Evolutionary conservation across 495 filamentous ascomycete genomes (phyloP), one percentile per base, ranked within the genome.

Genomic region (Penicillium samsonianum): DNA sequence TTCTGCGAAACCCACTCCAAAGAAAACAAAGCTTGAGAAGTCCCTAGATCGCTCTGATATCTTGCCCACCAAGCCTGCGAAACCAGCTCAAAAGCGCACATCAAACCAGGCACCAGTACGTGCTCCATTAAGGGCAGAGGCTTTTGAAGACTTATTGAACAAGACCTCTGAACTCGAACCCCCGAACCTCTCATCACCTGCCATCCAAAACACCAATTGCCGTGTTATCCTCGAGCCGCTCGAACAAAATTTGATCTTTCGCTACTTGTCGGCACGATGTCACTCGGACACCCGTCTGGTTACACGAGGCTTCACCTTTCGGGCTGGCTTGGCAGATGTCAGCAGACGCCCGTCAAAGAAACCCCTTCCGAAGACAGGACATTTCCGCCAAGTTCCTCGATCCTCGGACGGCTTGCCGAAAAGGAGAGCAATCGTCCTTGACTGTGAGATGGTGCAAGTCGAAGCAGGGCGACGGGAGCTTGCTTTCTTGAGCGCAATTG

Each of bases 401-500:
- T 30, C 28, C 25, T 38, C 47, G 1, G 44, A 30, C 46, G 28
- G 53, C n/a, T 22, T 23, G 8, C 17, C 31, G 20, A 55, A 26
- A n/a, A 37, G 31, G 28, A 30, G 59, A 16, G 70, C 67, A 1
- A 58, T 75, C 9, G 72, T 58, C 0, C 57, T 73, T 19, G 72
- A 73, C 47, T 73, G 70, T 47, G 72, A 75, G 41, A 72, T 72
- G 72, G 70, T 73, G 4, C 53, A 58, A 22, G 52, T 67, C 0
- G n/a, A 25, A 1, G 50, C 28, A 2, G 42, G 53, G 2, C 50
- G 25, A 17, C 35, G 53, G 30, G 65, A 62, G 28, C 38, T 72
- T 3, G 70, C 65, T 2, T 67, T 61, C 14, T 19, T 75, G 2
- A 64, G 58, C n/a, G 78, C 69, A 10, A 64, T 81, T 30, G 80